A percentile compares a stretch with the other conserved stretches of the same genome.
Evolutionary conservation across 495 filamentous ascomycete species (phyloP).

Genomic region (Mycothermus thermophilus): DNA sequence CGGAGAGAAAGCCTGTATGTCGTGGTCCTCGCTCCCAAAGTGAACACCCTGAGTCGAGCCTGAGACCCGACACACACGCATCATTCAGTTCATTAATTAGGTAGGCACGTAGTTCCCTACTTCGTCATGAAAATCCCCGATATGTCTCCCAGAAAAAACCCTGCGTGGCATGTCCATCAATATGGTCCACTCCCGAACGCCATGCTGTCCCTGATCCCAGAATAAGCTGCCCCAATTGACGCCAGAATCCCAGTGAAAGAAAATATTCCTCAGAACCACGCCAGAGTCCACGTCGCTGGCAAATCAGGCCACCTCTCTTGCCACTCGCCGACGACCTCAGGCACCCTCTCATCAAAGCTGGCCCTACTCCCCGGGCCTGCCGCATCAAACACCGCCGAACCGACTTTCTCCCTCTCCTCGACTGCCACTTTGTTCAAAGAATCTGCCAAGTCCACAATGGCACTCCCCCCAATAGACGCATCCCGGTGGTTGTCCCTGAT

Average conservation of each 20-base stretch:
- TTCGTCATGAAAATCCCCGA: too few relatives aligned
- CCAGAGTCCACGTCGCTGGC: conserved; percentile 85
- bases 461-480: conserved; percentile 76
- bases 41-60: too few relatives aligned
- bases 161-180: too few relatives aligned
- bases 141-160: too few relatives aligned
- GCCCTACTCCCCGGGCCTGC: conserved; percentile 50
- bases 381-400: conserved; percentile 50
- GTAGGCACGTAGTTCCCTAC: too few relatives aligned
- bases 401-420: conserved; percentile 56
- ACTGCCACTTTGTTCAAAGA: conserved; percentile 69
- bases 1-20: too few relatives aligned
- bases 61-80: too few relatives aligned
- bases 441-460: conserved; percentile 83
- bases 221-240: too few relatives aligned
- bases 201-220: too few relatives aligned
- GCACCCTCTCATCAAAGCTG: conserved; percentile 86
- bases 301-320: conserved; percentile 87
- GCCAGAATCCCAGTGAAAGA: background rate
- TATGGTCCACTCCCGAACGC: too few relatives aligned
- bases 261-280: conserved; percentile 59
- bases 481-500: conserved; percentile 99
- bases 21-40: too few relatives aligned
- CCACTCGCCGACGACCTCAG: conserved; percentile 88
- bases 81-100: too few relatives aligned